phyloP scores from a whole-genome alignment of 805 yeast genomes.

The Lipomyces sp. region DNA sequence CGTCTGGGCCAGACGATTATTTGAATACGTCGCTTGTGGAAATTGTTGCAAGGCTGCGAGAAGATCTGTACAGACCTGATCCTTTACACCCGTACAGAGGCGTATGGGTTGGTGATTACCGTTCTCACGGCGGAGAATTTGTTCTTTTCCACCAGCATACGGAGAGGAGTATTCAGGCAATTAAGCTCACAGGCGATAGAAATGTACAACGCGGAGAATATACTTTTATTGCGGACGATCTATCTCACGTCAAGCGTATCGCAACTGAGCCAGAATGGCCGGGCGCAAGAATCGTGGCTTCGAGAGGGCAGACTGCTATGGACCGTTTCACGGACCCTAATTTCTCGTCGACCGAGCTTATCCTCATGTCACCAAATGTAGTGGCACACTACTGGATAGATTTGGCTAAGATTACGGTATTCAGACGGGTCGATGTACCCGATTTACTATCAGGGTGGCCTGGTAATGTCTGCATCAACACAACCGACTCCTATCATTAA shows the following conservation, averaged over 20 bases:
- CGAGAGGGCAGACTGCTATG: constrained; percentile 25
- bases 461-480: too few relatives aligned
- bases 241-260: constrained; percentile 21
- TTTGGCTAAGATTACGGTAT: constrained; percentile 9
- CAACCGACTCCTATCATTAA: too few relatives aligned
- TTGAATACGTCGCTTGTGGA: constrained; percentile 29
- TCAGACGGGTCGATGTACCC: constrained; percentile 17
- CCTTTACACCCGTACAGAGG: constrained; percentile 31
- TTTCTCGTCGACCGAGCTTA: constrained; percentile 19
- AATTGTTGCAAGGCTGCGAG: constrained; percentile 29
- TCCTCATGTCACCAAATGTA: constrained; percentile 13
- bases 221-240: constrained; percentile 31
- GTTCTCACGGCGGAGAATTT: constrained; percentile 28
- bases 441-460: constrained; percentile 17
- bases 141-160: constrained; percentile 31
- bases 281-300: constrained; percentile 23
- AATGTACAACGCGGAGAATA: constrained; percentile 34
- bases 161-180: constrained; percentile 31
- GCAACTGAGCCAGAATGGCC: constrained; percentile 25
- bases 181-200: constrained; percentile 32
- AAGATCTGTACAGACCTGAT: constrained; percentile 13
- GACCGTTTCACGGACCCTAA: constrained; percentile 13
- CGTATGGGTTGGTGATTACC: constrained; percentile 33
- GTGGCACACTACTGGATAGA: constrained; percentile 26
- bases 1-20: constrained; percentile 10